Evolutionary conservation across 441 rosid species (phyloP).

Genomic region (Croton setiger): DNA sequence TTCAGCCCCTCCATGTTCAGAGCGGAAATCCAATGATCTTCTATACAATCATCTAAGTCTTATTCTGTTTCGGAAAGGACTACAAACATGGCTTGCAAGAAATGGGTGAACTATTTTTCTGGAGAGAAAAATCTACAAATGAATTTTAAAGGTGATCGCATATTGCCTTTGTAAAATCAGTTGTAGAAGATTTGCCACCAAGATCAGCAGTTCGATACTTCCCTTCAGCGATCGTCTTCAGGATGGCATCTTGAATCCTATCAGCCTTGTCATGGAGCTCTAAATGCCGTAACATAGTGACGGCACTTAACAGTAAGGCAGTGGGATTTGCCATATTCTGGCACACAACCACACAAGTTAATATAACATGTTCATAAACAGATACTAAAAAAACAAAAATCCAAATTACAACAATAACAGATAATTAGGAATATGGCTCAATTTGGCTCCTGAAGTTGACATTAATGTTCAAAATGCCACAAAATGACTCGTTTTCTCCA

Average conservation of each 20-base stretch:
- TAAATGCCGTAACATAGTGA: conserved; percentile 84
- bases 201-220: conserved; percentile 90
- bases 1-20: not conserved
- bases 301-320: conserved; percentile 79
- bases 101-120: conserved; percentile 14
- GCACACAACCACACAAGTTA: conserved; percentile 22
- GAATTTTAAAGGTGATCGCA: conserved; percentile 55
- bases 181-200: conserved; percentile 68
- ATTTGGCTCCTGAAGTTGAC: too few relatives aligned
- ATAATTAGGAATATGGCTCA: too few relatives aligned
- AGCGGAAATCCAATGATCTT: conserved; percentile 10
- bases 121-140: conserved; percentile 13
- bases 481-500: too few relatives aligned
- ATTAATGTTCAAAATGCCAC: too few relatives aligned
- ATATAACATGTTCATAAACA: not conserved
- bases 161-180: conserved; percentile 89
- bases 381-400: not conserved
- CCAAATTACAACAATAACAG: too few relatives aligned
- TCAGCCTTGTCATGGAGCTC: conserved; percentile 78
- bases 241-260: conserved; percentile 69
- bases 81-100: conserved; percentile 15
- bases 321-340: conserved; percentile 93
- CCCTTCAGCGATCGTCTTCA: conserved; percentile 81
- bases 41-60: conserved; percentile 23
- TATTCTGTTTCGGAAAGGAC: conserved; percentile 22